Percentiles rank a stretch among this genome's conserved stretches.
Conservation (phyloP, 2,329 filamentous ascomycete genomes). For the Pleoardoris graminearum region DNA sequence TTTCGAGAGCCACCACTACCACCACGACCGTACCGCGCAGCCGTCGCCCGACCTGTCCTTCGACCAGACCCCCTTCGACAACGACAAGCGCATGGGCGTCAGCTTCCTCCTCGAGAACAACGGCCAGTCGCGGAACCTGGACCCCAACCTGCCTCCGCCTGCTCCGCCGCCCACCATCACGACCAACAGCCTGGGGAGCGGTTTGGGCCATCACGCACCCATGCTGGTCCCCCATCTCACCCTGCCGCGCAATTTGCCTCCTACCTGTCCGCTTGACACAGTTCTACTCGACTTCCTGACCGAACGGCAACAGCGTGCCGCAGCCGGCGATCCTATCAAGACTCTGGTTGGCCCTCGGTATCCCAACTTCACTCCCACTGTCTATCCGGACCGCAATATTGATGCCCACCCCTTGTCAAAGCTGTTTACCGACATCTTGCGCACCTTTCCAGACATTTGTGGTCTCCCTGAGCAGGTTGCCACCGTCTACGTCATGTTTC, state of each 20-base stretch:
- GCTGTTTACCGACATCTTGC: constrained; percentile 81
- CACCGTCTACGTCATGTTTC: constrained; percentile 83
- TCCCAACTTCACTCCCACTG: constrained; percentile 75
- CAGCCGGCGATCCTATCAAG: constrained; percentile 65
- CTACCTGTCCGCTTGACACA: constrained; percentile 76
- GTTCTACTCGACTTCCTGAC: constrained; percentile 80
- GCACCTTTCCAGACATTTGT: constrained; percentile 78
- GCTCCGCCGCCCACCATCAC: constrained; percentile 25
- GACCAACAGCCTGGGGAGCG: constrained; percentile 28
- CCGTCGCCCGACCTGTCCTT: constrained; percentile 33
- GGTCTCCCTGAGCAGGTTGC: constrained; percentile 81
- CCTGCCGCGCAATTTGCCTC: constrained; percentile 58
- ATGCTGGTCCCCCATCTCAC: constrained; percentile 39
- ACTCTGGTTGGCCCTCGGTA: constrained; percentile 76
- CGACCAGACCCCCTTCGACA: constrained; percentile 35
- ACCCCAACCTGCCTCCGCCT: constrained; percentile 53
- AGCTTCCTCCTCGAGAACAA: constrained; percentile 71
- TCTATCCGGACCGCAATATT: constrained; percentile 67
- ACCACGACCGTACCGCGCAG: constrained; percentile 42
- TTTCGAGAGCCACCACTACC: constrained; percentile 48
- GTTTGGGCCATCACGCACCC: constrained; percentile 34
- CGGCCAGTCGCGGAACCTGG: constrained; percentile 48
- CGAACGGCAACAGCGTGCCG: constrained; percentile 67
- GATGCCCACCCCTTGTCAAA: constrained; percentile 78
- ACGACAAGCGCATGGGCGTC: constrained; percentile 66